Base-by-base conservation (phyloP, 108 stramenopile species). In the Pseudonitzschia pungens region DNA sequence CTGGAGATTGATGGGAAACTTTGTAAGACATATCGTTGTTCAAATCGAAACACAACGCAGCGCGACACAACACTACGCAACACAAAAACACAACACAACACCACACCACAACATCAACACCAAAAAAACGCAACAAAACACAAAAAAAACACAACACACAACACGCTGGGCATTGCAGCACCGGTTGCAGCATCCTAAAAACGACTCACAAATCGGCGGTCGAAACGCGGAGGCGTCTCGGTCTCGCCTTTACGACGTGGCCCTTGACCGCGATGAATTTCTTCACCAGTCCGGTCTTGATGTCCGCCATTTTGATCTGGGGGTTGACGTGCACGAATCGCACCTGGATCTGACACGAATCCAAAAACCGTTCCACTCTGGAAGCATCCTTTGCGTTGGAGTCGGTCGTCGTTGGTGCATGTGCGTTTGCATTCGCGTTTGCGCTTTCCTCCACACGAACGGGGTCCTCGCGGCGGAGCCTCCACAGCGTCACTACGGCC, bases 201-300 rank as follows among this genome's bases (percentile, higher is more conserved):
- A 55, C 9, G 4, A 55, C 54, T 55, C 26, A 55, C 54, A 99
- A 98, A 50, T 92, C 93, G 22, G 93, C 96, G 33, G 86, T 84
- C 0, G 85, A 63, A 0, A 97, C 90, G 60, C 96, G 69, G 41
- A 96, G 81, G 29, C 94, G 87, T 70, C 96, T 93, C 55, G 91
- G 90, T 56, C 92, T 88, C 16, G 94, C 98, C 64, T 96, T 92
- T 63, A 96, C 91, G 28, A 99, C 94, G 69, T 87, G 92, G 11
- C 97, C 98, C 29, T 91, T 84, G 53, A 99, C 84, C 2, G 96
- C 81, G 6, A 98, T 81, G 57, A 99, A 89, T 60, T 87, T 85
- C 29, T 72, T 24, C 0, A 83, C 81, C 22, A 84, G 33, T 14
- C 82, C 77, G 14, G 89, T 87, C 64, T 83, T 86, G 60, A 90